Conservation (phyloP, 352 stramenopile genomes). For the Saprolegnia diclina region DNA sequence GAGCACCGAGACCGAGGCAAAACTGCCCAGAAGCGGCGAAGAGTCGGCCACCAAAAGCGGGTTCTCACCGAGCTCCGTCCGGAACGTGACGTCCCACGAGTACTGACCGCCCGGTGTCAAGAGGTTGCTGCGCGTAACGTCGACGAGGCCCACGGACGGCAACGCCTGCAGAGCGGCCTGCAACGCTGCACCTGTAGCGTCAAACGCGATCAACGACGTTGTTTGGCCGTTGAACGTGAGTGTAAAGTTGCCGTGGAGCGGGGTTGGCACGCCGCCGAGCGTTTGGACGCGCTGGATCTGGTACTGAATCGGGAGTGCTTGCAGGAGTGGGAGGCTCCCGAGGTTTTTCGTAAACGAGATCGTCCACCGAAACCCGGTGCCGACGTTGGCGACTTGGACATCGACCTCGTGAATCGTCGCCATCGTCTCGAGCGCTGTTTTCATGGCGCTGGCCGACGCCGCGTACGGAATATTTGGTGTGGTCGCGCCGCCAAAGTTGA, state of each 20-base stretch:
- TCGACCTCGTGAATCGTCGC: constrained; percentile 55
- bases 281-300: constrained; percentile 92
- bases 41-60: constrained; percentile 45
- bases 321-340: constrained; percentile 89
- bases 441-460: constrained; percentile 77
- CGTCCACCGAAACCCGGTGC: constrained; percentile 88
- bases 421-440: constrained; percentile 76
- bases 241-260: constrained; percentile 86
- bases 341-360: constrained; percentile 95
- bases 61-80: constrained; percentile 77
- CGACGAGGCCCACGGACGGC: constrained; percentile 79
- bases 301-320: constrained; percentile 85
- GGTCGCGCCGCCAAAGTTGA: constrained; percentile 89
- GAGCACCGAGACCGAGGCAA: constrained; percentile 42
- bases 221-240: constrained; percentile 75
- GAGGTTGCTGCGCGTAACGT: constrained; percentile 75
- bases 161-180: constrained; percentile 87
- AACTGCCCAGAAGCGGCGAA: constrained; percentile 51
- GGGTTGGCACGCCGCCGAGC: constrained; percentile 87
- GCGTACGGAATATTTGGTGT: constrained; percentile 90
- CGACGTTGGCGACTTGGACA: constrained; percentile 57
- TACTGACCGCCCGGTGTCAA: constrained; percentile 80
- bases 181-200: constrained; percentile 77
- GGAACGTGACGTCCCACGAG: constrained; percentile 92
- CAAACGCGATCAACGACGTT: constrained; percentile 76